A percentile compares a stretch with the other conserved stretches of the same genome.
phyloP scores from a whole-genome alignment of 495 filamentous ascomycete genomes.

The Penicillium steckii region DNA sequence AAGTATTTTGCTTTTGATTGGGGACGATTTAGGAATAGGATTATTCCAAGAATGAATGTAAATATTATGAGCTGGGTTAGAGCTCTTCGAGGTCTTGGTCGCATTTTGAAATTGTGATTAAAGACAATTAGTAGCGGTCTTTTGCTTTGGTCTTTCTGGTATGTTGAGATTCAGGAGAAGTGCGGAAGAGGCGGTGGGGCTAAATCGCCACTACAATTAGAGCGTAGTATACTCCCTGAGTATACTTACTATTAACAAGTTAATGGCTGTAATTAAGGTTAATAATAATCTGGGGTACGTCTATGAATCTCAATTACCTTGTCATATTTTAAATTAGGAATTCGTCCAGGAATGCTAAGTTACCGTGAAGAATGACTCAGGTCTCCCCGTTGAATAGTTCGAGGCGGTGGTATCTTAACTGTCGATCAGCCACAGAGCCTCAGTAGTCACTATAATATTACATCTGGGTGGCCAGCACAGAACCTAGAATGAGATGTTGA shows the following conservation, averaged over 20 bases:
- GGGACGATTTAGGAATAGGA: constrained; percentile 36
- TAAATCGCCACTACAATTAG: too few relatives aligned
- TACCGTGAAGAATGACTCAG: not conserved
- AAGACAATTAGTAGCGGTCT: too few relatives aligned
- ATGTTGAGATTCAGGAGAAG: too few relatives aligned
- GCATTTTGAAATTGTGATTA: too few relatives aligned
- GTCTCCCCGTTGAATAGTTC: not conserved
- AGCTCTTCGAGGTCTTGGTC: constrained; percentile 21
- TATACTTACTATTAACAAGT: too few relatives aligned
- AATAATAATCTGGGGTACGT: not conserved
- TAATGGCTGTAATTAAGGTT: too few relatives aligned
- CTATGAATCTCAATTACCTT: not conserved
- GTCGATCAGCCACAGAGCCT: constrained; percentile 9
- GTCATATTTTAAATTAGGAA: too few relatives aligned
- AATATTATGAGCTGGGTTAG: constrained; percentile 32
- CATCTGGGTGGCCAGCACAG: too few relatives aligned
- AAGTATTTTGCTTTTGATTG: constrained; percentile 25
- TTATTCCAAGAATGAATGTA: constrained; percentile 24
- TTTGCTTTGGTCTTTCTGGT: too few relatives aligned
- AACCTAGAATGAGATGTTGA: too few relatives aligned
- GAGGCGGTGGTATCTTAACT: constrained; percentile 6
- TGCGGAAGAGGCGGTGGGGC: not conserved
- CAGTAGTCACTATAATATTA: constrained; percentile 16
- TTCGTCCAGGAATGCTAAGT: too few relatives aligned
- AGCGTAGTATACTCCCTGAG: too few relatives aligned